Evolutionary conservation across 148 eudicot species (phyloP).

Genomic region (Rhododendron henanense): DNA sequence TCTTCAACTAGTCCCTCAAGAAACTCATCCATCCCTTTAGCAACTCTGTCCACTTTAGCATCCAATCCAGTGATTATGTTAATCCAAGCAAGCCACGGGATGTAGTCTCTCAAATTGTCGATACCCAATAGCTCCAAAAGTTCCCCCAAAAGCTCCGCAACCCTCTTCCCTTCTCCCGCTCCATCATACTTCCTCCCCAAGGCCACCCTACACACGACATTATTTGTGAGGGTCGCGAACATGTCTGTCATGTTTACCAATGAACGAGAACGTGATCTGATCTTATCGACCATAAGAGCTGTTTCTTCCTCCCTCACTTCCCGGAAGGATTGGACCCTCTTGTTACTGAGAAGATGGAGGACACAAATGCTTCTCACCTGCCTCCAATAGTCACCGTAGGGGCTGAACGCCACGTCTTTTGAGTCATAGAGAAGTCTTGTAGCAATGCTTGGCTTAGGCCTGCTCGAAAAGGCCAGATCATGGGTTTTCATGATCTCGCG

Average conservation of each 20-base stretch:
- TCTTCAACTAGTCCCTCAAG: conserved; percentile 18
- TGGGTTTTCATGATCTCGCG: conserved; percentile 20
- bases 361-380: conserved; percentile 41
- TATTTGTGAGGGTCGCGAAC: conserved; percentile 36
- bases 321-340: conserved; percentile 4
- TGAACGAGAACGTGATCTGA: conserved; percentile 8
- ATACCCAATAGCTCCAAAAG: conserved; percentile 38
- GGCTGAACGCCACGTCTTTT: conserved; percentile 27
- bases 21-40: conserved; percentile 42
- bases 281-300: conserved; percentile 31
- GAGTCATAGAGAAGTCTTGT: background rate
- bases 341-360: conserved; percentile 37
- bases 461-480: conserved; percentile 1
- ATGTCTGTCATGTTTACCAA: conserved; percentile 43
- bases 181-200: conserved; percentile 63
- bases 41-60: conserved; percentile 38
- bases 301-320: conserved; percentile 40
- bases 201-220: conserved; percentile 55
- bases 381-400: conserved; percentile 57
- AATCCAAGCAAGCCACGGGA: conserved; percentile 64
- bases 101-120: conserved; percentile 27
- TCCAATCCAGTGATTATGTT: conserved; percentile 49
- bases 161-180: conserved; percentile 34
- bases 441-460: background rate
- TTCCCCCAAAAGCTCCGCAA: conserved; percentile 28